phyloP scores from a whole-genome alignment of 768 basidiomycete species.

The Pleurotus eryngii region DNA sequence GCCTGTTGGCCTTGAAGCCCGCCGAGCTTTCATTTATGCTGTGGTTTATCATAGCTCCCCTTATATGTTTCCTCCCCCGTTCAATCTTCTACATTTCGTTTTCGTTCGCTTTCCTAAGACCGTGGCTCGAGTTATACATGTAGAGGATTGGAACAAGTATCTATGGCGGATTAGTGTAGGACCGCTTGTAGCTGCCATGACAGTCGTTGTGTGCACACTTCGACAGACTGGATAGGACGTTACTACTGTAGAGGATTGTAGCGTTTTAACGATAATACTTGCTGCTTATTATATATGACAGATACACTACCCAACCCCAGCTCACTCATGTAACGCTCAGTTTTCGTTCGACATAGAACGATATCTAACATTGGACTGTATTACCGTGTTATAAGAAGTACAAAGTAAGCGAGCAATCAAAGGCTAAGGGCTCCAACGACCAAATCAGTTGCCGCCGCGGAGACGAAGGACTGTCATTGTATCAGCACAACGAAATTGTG shows the following conservation, averaged over 20 bases:
- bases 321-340: too few relatives aligned
- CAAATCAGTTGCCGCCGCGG: slow-evolving; percentile 64
- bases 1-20: slow-evolving; percentile 40
- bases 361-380: too few relatives aligned
- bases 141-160: slow-evolving; percentile 22
- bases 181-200: slow-evolving; percentile 30
- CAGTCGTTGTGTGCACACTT: slow-evolving; percentile 4
- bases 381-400: too few relatives aligned
- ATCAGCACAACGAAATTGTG: slow-evolving; percentile 44
- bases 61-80: slow-evolving; percentile 47
- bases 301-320: too few relatives aligned
- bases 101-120: slow-evolving; percentile 19
- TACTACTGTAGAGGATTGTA: neutral
- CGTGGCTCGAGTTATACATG: slow-evolving; percentile 16
- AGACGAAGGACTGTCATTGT: slow-evolving; percentile 61
- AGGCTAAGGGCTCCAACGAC: too few relatives aligned
- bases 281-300: too few relatives aligned
- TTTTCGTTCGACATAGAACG: too few relatives aligned
- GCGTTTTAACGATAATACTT: neutral
- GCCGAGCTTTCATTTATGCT: slow-evolving; percentile 33
- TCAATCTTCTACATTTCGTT: slow-evolving; percentile 40
- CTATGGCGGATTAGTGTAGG: slow-evolving; percentile 43
- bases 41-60: slow-evolving; percentile 32
- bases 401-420: too few relatives aligned
- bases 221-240: neutral